Evolutionary conservation across 2,329 filamentous ascomycete genomes (phyloP).

Genomic region (Coniochaeta pulveracea): DNA sequence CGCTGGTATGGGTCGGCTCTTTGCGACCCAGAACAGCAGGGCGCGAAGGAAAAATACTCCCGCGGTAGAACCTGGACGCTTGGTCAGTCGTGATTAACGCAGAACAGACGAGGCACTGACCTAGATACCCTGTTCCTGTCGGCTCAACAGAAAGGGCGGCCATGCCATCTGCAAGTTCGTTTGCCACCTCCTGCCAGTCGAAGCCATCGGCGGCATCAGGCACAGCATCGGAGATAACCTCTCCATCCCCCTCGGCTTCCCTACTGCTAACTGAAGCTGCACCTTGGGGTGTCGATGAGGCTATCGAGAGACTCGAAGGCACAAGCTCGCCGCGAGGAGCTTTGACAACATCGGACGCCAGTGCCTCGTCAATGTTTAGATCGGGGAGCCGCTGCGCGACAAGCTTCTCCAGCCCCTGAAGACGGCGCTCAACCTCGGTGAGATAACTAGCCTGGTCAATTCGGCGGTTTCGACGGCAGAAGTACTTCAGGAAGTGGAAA

Average conservation of each 20-base stretch:
- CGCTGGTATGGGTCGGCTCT: too few species aligned
- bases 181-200: slow-evolving; percentile 20
- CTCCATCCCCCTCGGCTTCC: not conserved
- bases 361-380: slow-evolving; percentile 8
- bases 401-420: slow-evolving; percentile 6
- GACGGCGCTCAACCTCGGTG: slow-evolving; percentile 7
- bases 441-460: slow-evolving; percentile 5
- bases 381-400: slow-evolving; percentile 7
- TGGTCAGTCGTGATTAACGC: not conserved
- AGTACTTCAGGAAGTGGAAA: not conserved
- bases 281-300: not conserved
- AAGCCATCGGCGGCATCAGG: slow-evolving; percentile 19
- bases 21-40: slow-evolving; percentile 15
- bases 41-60: slow-evolving; percentile 19
- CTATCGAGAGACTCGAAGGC: not conserved
- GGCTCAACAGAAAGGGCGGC: slow-evolving; percentile 22
- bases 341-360: not conserved
- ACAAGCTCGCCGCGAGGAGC: not conserved
- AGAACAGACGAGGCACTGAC: slow-evolving; percentile 7
- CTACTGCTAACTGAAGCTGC: not conserved
- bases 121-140: slow-evolving; percentile 21
- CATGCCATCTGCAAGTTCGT: slow-evolving; percentile 22
- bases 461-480: not conserved
- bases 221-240: slow-evolving; percentile 16
- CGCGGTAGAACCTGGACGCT: slow-evolving; percentile 14